A percentile compares a stretch with the other conserved stretches of the same genome.
These are phyloP conservation scores for Xylaria sp. DNA, from an alignment of 2,329 filamentous ascomycete species.

Conservation along the genomic window DNA sequence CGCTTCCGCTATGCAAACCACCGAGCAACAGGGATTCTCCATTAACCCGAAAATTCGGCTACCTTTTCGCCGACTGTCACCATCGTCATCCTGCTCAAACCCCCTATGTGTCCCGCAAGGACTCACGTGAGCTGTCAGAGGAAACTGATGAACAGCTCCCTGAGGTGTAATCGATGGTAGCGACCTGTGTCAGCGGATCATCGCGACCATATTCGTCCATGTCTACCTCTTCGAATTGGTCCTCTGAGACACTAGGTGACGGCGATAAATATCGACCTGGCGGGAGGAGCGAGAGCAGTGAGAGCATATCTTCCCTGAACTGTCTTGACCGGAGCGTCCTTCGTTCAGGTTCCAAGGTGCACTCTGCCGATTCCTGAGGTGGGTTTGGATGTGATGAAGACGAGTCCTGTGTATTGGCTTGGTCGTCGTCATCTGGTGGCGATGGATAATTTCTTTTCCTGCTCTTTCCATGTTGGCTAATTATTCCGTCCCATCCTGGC, in stretches of 20 bases:
- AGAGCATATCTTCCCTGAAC: constrained; percentile 18
- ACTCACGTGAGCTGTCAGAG: not conserved
- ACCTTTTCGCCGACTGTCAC: no score
- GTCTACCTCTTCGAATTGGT: not conserved
- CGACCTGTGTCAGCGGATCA: not conserved
- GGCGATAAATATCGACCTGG: constrained; percentile 18
- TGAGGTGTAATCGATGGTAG: not conserved
- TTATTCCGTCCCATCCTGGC: not conserved
- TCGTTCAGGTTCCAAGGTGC: not conserved
- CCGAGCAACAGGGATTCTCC: no score
- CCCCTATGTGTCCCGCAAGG: no score
- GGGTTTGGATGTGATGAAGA: not conserved
- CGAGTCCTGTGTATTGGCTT: no score
- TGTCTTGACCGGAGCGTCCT: constrained; percentile 14
- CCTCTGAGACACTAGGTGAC: constrained; percentile 6
- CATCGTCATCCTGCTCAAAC: no score
- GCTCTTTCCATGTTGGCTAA: not conserved
- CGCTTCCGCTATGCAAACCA: no score
- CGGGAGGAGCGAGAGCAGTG: constrained; percentile 23
- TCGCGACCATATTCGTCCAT: not conserved
- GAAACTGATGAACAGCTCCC: not conserved
- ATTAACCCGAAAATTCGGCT: no score
- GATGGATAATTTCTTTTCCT: not conserved
- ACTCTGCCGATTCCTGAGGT: not conserved
- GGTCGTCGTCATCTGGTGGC: not conserved